Evolutionary conservation across 768 basidiomycete genomes (phyloP), one percentile per base, ranked within the genome.

Genomic region (Boletus tylopilopsis): DNA sequence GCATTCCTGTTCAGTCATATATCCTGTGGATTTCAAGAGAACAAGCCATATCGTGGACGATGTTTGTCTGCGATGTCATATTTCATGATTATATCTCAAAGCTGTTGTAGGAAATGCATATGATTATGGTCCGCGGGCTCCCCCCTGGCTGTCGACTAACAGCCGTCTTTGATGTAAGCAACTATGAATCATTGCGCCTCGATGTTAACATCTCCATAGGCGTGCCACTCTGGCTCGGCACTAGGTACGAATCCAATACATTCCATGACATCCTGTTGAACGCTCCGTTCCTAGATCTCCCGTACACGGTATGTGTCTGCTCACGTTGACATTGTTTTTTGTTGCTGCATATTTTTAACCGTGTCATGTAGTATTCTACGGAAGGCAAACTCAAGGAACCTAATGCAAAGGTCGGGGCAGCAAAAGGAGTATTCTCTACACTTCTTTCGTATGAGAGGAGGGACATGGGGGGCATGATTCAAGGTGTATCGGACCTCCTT

Each of bases 341-440:
- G 13, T 5, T 47, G 24, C 7, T 18, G 36, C 33, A 29, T 30
- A 4, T 18, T 12, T 47, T 36, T 48, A 23, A 47, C 19, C 42
- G 13, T 49, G 32, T 45, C 39, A 12, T 18, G 29, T 53, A 89
- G 83, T 97, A 97, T 70, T 92, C 92, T 19, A 95, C 93, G 7
- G 92, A 97, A 71, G 94, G 94, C 42, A 93, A 90, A 63, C 71
- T 97, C 64, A 96, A 97, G 68, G 93, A 96, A 64, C 93, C 94
- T 29, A 94, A 96, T 63, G 71, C 93, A 15, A 83, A 84, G 11
- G 78, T 84, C 9, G 93, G 90, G 63, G 94, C 94, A 5, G 94
- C 93, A 0, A 82, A 90, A 62, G 91, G 90, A 8, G 72, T 96
- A 5, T 66, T 95, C n/a, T 78, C 80, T 21, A 89, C 91, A 1